A percentile compares a stretch with the other conserved stretches of the same genome.
Conservation (phyloP, 768 basidiomycete genomes). For the Atractiella rhizophila region DNA sequence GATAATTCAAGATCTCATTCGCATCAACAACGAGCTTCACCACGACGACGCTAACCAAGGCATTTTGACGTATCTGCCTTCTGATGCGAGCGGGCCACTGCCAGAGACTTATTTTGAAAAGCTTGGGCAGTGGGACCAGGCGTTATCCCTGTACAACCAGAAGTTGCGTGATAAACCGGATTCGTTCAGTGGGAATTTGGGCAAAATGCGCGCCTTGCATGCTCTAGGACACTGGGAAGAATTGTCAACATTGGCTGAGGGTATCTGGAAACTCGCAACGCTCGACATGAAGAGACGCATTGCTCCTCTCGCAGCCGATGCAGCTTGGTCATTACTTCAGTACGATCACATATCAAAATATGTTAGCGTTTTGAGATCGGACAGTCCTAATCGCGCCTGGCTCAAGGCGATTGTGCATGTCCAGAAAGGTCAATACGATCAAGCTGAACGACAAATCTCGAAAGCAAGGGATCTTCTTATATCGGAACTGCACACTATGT, state of each 20-base stretch:
- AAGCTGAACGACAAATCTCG: conserved; percentile 66
- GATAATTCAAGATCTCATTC: conserved; percentile 80
- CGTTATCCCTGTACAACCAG: conserved; percentile 56
- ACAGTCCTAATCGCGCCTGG: conserved; percentile 81
- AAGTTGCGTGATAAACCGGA: conserved; percentile 47
- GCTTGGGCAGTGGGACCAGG: conserved; percentile 86
- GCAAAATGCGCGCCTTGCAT: conserved; percentile 84
- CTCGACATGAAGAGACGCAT: conserved; percentile 69
- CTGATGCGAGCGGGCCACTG: too few relatives aligned
- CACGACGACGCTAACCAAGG: conserved; percentile 98
- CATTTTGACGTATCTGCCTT: conserved; percentile 71
- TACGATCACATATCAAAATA: conserved; percentile 90
- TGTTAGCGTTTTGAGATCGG: conserved; percentile 70
- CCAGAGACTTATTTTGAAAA: conserved; percentile 99
- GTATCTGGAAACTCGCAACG: conserved; percentile 53
- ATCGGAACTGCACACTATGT: conserved; percentile 66
- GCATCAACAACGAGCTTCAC: conserved; percentile 85
- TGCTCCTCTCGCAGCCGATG: conserved; percentile 87
- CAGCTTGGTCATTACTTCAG: conserved; percentile 84
- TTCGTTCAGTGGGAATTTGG: conserved; percentile 51
- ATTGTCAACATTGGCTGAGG: conserved; percentile 57
- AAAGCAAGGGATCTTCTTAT: conserved; percentile 79
- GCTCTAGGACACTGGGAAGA: conserved; percentile 95
- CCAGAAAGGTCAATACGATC: conserved; percentile 84
- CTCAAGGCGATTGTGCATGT: conserved; percentile 87